These are phyloP conservation scores for Russula dissimulans DNA, from an alignment of 768 basidiomycete genomes.

Conservation along the genomic window DNA sequence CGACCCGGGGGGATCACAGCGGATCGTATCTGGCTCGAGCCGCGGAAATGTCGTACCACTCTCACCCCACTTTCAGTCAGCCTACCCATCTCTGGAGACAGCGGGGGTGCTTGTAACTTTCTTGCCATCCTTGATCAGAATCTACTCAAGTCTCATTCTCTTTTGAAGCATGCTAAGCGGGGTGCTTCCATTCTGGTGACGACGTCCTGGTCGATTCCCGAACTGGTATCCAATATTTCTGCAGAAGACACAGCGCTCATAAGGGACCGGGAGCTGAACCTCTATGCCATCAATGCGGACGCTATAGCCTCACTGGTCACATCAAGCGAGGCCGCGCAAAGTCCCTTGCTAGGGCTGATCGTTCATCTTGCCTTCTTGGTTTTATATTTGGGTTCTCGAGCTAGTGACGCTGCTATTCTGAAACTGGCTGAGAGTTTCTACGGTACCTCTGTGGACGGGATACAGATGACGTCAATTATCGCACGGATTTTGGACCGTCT, in stretches of 20 bases:
- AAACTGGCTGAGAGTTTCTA: slow-evolving; percentile 42
- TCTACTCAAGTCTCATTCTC: slow-evolving; percentile 68
- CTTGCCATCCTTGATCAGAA: slow-evolving; percentile 64
- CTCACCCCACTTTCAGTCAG: slow-evolving; percentile 44
- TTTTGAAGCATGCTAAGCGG: slow-evolving; percentile 56
- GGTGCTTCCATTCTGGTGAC: slow-evolving; percentile 65
- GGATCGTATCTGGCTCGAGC: slow-evolving; percentile 58
- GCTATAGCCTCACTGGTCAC: slow-evolving; percentile 39
- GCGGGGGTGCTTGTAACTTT: slow-evolving; percentile 52
- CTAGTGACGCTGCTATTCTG: slow-evolving; percentile 42
- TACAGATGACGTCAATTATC: slow-evolving; percentile 45
- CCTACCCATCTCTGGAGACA: slow-evolving; percentile 45
- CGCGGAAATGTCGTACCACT: slow-evolving; percentile 31
- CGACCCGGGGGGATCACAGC: slow-evolving; percentile 61
- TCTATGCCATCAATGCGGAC: slow-evolving; percentile 55
- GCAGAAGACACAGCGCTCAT: slow-evolving; percentile 39
- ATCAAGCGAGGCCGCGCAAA: slow-evolving; percentile 28
- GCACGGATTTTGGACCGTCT: slow-evolving; percentile 59
- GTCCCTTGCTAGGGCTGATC: slow-evolving; percentile 45
- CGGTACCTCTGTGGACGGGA: slow-evolving; percentile 37
- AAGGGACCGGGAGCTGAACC: slow-evolving; percentile 40
- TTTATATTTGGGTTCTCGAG: slow-evolving; percentile 65
- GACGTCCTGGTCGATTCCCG: slow-evolving; percentile 66
- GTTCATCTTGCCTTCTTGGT: slow-evolving; percentile 76
- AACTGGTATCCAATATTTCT: slow-evolving; percentile 62